Conservation (phyloP, 2,329 filamentous ascomycete genomes). For the Nemania serpens region DNA sequence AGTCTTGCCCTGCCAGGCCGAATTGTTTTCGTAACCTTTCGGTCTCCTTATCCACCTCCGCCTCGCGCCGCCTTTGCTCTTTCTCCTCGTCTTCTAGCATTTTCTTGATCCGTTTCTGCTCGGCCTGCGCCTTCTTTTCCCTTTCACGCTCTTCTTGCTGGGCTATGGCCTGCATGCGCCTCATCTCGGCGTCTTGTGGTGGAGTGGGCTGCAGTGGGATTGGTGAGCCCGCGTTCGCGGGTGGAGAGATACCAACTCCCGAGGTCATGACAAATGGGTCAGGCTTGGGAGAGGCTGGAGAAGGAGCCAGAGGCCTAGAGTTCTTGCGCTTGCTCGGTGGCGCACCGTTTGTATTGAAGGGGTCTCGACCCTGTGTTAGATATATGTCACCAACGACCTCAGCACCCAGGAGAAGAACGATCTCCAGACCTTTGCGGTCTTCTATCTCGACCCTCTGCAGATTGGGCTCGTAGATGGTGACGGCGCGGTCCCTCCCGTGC, state of each 20-base stretch:
- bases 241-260: constrained; percentile 50
- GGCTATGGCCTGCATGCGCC: constrained; percentile 65
- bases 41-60: constrained; percentile 77
- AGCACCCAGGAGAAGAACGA: constrained; percentile 70
- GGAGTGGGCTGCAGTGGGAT: constrained; percentile 35
- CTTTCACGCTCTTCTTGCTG: constrained; percentile 60
- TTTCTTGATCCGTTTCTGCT: constrained; percentile 63
- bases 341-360: constrained; percentile 73
- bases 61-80: constrained; percentile 60
- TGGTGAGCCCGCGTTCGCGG: constrained; percentile 42
- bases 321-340: constrained; percentile 47
- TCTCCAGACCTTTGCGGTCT: constrained; percentile 89
- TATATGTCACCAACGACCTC: constrained; percentile 70
- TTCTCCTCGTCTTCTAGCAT: constrained; percentile 71
- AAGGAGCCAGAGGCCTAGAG: constrained; percentile 46
- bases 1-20: constrained; percentile 58
- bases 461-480: constrained; percentile 94
- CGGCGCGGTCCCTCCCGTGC: constrained; percentile 62
- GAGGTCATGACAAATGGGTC: constrained; percentile 47
- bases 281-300: constrained; percentile 33
- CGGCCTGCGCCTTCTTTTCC: constrained; percentile 58
- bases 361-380: constrained; percentile 67
- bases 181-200: constrained; percentile 67
- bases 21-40: constrained; percentile 74
- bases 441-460: constrained; percentile 88